These are phyloP conservation scores for Dactylonectria estremocensis DNA, from an alignment of 2,329 filamentous ascomycete species.

Conservation along the genomic window DNA sequence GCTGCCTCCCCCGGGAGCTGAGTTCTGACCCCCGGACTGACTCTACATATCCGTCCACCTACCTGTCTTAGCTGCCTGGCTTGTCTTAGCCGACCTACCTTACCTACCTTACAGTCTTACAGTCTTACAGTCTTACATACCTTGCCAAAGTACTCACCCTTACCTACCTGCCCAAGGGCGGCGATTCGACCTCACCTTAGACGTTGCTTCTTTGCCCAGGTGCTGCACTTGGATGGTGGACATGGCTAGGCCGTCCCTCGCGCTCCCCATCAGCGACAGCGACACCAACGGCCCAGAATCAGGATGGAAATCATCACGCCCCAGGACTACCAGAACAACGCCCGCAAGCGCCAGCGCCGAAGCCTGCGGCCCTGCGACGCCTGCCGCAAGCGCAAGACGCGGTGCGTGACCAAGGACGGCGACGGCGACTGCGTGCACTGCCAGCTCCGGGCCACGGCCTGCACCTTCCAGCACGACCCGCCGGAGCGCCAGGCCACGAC, in stretches of 20 bases:
- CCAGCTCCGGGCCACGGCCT: constrained; percentile 47
- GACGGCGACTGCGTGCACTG: constrained; percentile 49
- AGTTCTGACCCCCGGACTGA: too few relatives aligned
- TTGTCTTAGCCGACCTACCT: neutral
- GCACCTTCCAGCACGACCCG: constrained; percentile 51
- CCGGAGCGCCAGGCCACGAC: constrained; percentile 45
- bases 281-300: constrained; percentile 39
- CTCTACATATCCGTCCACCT: too few relatives aligned
- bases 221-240: constrained; percentile 30
- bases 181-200: neutral
- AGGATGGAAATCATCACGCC: constrained; percentile 53
- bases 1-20: too few relatives aligned
- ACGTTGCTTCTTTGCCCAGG: too few relatives aligned
- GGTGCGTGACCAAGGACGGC: constrained; percentile 52
- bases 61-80: too few relatives aligned
- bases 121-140: too few relatives aligned
- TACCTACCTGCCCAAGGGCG: too few relatives aligned
- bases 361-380: constrained; percentile 52
- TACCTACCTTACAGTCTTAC: neutral
- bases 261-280: constrained; percentile 23
- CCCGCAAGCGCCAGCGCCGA: constrained; percentile 49
- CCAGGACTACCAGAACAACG: constrained; percentile 50
- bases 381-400: constrained; percentile 53
- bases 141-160: neutral
- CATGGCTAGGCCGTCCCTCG: constrained; percentile 31